Conservation (phyloP, 2,329 filamentous ascomycete genomes). For the Colletotrichum plurivorum region DNA sequence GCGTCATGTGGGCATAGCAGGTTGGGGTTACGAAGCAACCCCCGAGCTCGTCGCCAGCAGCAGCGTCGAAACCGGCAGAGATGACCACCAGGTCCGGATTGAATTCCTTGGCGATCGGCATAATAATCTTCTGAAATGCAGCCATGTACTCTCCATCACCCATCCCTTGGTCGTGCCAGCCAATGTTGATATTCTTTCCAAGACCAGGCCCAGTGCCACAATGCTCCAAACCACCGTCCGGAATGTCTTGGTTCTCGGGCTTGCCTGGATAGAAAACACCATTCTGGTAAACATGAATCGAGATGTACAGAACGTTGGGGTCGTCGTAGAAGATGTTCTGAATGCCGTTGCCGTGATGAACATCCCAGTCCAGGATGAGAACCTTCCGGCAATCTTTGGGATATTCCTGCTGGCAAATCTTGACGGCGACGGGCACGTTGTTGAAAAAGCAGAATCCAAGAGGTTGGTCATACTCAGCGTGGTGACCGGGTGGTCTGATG, state of each 20-base stretch:
- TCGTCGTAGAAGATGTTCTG: slow-evolving; percentile 97
- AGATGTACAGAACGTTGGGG: slow-evolving; percentile 96
- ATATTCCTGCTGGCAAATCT: slow-evolving; percentile 86
- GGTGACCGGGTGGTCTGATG: slow-evolving; percentile 94
- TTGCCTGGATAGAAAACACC: slow-evolving; percentile 88
- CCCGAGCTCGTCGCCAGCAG: slow-evolving; percentile 91
- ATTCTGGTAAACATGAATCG: slow-evolving; percentile 88
- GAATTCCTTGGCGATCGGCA: slow-evolving; percentile 96
- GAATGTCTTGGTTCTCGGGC: slow-evolving; percentile 68
- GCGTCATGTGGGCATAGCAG: slow-evolving; percentile 98
- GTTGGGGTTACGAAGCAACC: slow-evolving; percentile 92
- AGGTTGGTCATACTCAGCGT: slow-evolving; percentile 87
- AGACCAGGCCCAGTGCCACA: slow-evolving; percentile 69
- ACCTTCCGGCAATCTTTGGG: slow-evolving; percentile 88
- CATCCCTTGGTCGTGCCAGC: slow-evolving; percentile 82
- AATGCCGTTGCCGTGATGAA: slow-evolving; percentile 88
- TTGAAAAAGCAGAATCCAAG: slow-evolving; percentile 99
- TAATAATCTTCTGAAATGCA: slow-evolving; percentile 94
- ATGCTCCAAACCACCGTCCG: slow-evolving; percentile 73
- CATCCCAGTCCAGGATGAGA: slow-evolving; percentile 93
- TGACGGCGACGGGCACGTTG: slow-evolving; percentile 94
- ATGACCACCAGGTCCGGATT: slow-evolving; percentile 95
- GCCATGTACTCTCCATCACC: slow-evolving; percentile 97
- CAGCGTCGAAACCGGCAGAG: slow-evolving; percentile 95
- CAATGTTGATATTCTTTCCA: slow-evolving; percentile 77